Evolutionary conservation across 2,329 filamentous ascomycete species (phyloP).

Genomic region (Thermoascus crustaceus): DNA sequence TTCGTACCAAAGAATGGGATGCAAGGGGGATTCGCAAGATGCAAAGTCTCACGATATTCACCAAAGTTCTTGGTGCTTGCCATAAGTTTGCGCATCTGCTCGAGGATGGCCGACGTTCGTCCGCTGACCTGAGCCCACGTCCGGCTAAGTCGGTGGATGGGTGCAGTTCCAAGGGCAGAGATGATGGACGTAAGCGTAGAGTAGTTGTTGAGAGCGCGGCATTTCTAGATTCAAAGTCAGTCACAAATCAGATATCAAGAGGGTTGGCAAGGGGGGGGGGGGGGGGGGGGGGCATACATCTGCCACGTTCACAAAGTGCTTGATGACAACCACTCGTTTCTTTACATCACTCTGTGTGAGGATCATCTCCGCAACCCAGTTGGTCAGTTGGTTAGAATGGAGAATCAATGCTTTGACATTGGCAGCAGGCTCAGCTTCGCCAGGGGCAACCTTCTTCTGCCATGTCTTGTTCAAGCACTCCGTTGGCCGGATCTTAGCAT

Average conservation of each 20-base stretch:
- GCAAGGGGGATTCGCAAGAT: conserved; percentile 89
- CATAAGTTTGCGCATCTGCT: conserved; percentile 91
- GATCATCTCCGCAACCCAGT: conserved; percentile 99
- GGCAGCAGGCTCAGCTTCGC: conserved; percentile 66
- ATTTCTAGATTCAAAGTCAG: conserved; percentile 58
- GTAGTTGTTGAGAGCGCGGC: conserved; percentile 87
- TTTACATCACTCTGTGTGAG: conserved; percentile 88
- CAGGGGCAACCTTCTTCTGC: conserved; percentile 83
- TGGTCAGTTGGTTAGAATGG: conserved; percentile 97
- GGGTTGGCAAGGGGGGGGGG: too few relatives aligned
- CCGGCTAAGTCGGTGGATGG: conserved; percentile 83
- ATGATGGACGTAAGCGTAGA: conserved; percentile 97
- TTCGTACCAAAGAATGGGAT: conserved; percentile 90
- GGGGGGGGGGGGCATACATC: conserved; percentile 52
- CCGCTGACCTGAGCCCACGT: conserved; percentile 93
- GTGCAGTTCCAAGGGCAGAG: conserved; percentile 86
- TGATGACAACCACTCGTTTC: conserved; percentile 93
- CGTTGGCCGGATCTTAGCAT: conserved; percentile 90
- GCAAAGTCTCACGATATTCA: conserved; percentile 87
- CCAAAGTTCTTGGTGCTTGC: conserved; percentile 97
- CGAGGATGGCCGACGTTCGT: conserved; percentile 68
- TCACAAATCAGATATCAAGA: conserved; percentile 1
- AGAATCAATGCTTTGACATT: conserved; percentile 96
- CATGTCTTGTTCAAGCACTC: conserved; percentile 98
- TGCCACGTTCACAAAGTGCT: conserved; percentile 93